phyloP scores from a whole-genome alignment of 1,284 basidiomycete genomes.

The Rhodotorula mucilaginosa region DNA sequence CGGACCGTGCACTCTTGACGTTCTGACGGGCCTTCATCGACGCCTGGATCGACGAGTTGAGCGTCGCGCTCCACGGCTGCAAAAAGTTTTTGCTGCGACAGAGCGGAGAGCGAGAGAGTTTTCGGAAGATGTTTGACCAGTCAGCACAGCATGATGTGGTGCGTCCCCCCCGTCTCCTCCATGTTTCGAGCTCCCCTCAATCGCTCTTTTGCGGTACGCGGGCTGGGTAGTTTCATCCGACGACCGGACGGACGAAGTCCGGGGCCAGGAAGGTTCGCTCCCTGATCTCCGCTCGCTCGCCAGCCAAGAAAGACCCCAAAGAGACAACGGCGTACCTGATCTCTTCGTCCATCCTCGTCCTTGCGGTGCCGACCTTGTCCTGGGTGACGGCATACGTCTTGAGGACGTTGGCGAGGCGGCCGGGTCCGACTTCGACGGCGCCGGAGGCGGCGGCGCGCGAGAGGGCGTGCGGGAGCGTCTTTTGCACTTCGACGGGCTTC shows the following conservation, averaged over 20 bases:
- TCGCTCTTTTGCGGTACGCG: neutral
- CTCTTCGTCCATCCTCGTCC: conserved; percentile 47
- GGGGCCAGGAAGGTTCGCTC: neutral
- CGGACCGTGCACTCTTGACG: conserved; percentile 76
- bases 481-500: conserved; percentile 52
- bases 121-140: too few species aligned
- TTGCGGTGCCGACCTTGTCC: conserved; percentile 82
- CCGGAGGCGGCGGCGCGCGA: conserved; percentile 74
- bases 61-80: conserved; percentile 84
- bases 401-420: conserved; percentile 73
- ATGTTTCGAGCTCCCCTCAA: too few species aligned
- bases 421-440: conserved; percentile 58
- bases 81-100: conserved; percentile 63
- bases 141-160: too few species aligned
- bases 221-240: neutral
- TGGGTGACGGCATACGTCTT: conserved; percentile 75
- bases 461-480: conserved; percentile 93
- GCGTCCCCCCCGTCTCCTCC: too few species aligned
- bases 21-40: conserved; percentile 86
- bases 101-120: conserved; percentile 42
- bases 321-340: conserved; percentile 2
- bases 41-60: conserved; percentile 74
- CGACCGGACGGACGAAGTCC: too few species aligned
- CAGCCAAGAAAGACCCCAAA: too few species aligned
- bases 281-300: too few species aligned